These are phyloP conservation scores for Pseudopithomyces chartarum DNA, from an alignment of 2,329 filamentous ascomycete genomes.

Conservation along the genomic window DNA sequence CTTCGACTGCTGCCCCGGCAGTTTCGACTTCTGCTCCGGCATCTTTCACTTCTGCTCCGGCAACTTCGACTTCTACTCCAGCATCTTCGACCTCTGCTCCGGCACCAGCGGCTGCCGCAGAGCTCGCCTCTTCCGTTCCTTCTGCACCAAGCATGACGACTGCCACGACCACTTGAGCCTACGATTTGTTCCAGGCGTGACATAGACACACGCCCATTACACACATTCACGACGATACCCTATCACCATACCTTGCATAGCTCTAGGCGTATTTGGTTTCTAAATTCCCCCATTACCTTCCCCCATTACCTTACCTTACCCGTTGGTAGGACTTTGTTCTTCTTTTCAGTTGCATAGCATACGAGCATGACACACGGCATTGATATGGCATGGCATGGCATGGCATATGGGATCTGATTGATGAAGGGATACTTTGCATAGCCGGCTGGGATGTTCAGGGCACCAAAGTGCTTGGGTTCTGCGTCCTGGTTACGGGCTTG, in stretches of 20 bases:
- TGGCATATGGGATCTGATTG: conserved; percentile 12
- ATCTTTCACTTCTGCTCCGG: background rate
- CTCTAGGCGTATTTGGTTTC: conserved; percentile 30
- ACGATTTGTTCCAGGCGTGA: background rate
- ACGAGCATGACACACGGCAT: conserved; percentile 30
- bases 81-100: background rate
- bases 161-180: conserved; percentile 7
- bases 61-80: background rate
- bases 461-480: conserved; percentile 47
- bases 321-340: conserved; percentile 1
- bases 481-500: conserved; percentile 27
- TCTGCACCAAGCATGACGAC: background rate
- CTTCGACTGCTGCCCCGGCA: background rate
- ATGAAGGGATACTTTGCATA: conserved; percentile 16
- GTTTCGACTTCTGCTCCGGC: background rate
- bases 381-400: conserved; percentile 23
- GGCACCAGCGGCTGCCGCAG: background rate
- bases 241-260: conserved; percentile 26
- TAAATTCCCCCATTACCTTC: background rate
- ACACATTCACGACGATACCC: conserved; percentile 19
- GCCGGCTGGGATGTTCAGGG: conserved; percentile 24
- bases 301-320: background rate
- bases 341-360: conserved; percentile 37
- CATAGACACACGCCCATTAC: background rate
- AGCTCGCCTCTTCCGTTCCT: background rate